These are phyloP conservation scores for Beta corolliflora DNA, from an alignment of 179 eudicot genomes.

Conservation along the genomic window DNA sequence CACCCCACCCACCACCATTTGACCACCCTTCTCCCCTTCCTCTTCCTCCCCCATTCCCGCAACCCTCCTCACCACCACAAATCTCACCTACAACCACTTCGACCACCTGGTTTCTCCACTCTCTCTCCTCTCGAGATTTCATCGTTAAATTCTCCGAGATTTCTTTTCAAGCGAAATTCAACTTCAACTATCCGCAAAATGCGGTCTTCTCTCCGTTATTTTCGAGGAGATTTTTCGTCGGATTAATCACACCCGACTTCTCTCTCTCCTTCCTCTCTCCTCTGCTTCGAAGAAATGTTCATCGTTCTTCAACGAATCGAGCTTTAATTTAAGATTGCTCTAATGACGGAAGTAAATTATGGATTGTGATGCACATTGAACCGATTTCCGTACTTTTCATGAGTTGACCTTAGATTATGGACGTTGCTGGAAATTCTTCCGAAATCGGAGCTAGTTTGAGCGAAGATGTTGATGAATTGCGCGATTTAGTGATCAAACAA, in stretches of 20 bases:
- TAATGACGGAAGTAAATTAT: constrained; percentile 64
- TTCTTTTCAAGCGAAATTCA: constrained; percentile 44
- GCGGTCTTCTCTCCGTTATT: constrained; percentile 46
- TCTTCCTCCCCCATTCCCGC: too few species aligned
- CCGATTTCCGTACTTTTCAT: constrained; percentile 50
- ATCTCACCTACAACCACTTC: constrained; percentile 36
- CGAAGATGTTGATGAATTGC: constrained; percentile 65
- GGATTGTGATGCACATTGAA: constrained; percentile 63
- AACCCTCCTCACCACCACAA: too few species aligned
- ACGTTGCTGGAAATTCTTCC: constrained; percentile 80
- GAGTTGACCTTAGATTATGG: constrained; percentile 67
- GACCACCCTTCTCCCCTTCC: too few species aligned
- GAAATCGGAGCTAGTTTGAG: constrained; percentile 44
- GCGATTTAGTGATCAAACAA: constrained; percentile 57
- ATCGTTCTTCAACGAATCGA: constrained; percentile 61
- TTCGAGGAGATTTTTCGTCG: constrained; percentile 57
- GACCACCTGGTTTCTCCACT: constrained; percentile 48
- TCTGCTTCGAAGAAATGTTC: constrained; percentile 81
- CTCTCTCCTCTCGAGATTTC: constrained; percentile 56
- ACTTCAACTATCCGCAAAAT: constrained; percentile 53
- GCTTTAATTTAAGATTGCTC: constrained; percentile 63
- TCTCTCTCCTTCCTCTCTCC: constrained; percentile 49
- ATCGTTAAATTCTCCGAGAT: constrained; percentile 36
- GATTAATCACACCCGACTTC: neutral
- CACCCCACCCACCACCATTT: too few species aligned